Conservation (phyloP, 768 basidiomycete species). For the Baorangia bicolor region DNA sequence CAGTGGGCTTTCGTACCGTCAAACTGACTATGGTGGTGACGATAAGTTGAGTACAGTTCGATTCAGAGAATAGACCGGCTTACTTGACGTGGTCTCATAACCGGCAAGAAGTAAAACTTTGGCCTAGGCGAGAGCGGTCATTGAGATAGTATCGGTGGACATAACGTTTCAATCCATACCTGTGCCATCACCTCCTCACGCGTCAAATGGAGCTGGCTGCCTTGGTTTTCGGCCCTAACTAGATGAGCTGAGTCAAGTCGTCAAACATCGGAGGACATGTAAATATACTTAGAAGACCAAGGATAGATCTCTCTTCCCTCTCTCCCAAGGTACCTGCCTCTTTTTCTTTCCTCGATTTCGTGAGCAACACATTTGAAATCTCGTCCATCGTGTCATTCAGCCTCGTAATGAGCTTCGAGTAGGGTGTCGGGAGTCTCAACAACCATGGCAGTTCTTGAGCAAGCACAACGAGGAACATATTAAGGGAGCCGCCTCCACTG, state of each 20-base stretch:
- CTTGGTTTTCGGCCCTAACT: constrained; percentile 40
- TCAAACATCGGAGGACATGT: background rate
- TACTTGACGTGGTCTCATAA: constrained; percentile 43
- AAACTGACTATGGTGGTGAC: constrained; percentile 2
- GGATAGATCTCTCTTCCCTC: constrained; percentile 36
- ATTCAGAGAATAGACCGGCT: background rate
- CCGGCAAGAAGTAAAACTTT: constrained; percentile 40
- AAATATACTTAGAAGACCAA: constrained; percentile 37
- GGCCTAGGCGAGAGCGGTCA: constrained; percentile 19
- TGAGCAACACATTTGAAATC: constrained; percentile 35
- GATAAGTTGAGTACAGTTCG: background rate
- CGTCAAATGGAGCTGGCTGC: constrained; percentile 32
- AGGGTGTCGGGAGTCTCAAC: constrained; percentile 31
- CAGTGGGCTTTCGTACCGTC: constrained; percentile 1
- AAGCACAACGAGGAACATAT: constrained; percentile 23
- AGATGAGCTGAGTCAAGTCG: background rate
- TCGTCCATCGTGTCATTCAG: constrained; percentile 33
- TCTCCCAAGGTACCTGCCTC: constrained; percentile 27
- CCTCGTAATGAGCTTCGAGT: constrained; percentile 21
- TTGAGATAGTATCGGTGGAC: background rate
- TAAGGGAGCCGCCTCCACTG: constrained; percentile 7
- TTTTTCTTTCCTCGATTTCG: constrained; percentile 34
- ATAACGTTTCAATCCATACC: constrained; percentile 9
- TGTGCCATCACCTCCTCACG: constrained; percentile 42
- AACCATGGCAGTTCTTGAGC: constrained; percentile 31